Evolutionary conservation across 257 asterid genomes (phyloP).

Genomic region (Nicotiana undulata): DNA sequence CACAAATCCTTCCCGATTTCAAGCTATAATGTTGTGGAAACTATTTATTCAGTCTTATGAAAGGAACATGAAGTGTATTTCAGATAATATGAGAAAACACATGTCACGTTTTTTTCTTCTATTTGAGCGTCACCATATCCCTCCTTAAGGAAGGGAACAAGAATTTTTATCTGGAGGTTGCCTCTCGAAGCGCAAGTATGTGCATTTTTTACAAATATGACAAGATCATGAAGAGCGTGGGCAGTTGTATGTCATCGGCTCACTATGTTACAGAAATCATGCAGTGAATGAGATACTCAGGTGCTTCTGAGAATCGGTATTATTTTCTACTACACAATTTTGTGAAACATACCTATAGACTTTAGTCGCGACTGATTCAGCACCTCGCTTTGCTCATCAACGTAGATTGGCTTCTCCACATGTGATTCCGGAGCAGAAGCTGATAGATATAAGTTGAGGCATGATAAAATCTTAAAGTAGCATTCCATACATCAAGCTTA

Average conservation of each 20-base stretch:
- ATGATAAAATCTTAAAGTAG: neutral
- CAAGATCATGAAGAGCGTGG: neutral
- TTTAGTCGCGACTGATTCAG: constrained; percentile 55
- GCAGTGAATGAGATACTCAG: neutral
- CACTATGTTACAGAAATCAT: neutral
- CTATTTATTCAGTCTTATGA: neutral
- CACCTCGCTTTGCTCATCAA: constrained; percentile 47
- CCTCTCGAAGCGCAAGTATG: neutral
- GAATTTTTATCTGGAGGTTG: neutral
- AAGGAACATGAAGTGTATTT: too few relatives aligned
- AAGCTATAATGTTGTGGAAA: neutral
- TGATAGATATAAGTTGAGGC: constrained; percentile 15
- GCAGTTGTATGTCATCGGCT: neutral
- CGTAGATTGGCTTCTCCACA: constrained; percentile 36
- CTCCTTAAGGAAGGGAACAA: neutral
- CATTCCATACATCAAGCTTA: neutral
- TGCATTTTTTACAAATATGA: neutral
- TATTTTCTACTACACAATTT: neutral
- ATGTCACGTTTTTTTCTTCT: too few relatives aligned
- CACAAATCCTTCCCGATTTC: neutral
- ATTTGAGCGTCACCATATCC: neutral
- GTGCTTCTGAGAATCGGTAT: neutral
- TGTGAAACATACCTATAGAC: constrained; percentile 40
- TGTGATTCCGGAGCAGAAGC: constrained; percentile 28
- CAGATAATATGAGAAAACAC: too few relatives aligned